phyloP scores from a whole-genome alignment of 345 rosid species.

The Bruguiera gymnorhiza region DNA sequence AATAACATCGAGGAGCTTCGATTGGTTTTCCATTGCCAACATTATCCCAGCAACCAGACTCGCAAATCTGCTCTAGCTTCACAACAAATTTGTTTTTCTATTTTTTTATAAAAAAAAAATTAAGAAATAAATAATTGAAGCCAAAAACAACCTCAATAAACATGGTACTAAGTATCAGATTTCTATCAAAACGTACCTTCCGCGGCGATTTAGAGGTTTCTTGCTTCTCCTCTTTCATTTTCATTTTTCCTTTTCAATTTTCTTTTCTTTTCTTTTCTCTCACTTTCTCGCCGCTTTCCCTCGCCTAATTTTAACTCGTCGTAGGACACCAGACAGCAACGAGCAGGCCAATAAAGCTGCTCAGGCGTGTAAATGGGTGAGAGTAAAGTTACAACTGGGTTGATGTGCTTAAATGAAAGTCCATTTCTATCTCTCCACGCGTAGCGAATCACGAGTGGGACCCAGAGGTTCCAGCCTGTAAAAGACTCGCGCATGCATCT shows the following conservation, averaged over 20 bases:
- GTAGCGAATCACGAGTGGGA: background rate
- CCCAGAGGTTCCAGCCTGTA: background rate
- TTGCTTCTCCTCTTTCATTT: slow-evolving; percentile 8
- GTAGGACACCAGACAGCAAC: too few species aligned
- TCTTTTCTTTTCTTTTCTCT: background rate
- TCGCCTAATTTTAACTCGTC: background rate
- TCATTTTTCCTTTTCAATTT: background rate
- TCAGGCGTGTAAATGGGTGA: too few species aligned
- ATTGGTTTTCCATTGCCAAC: too few species aligned
- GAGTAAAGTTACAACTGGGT: too few species aligned
- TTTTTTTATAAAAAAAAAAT: too few species aligned
- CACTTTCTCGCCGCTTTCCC: background rate
- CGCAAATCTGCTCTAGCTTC: too few species aligned
- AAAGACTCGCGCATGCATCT: background rate
- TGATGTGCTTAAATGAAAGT: too few species aligned
- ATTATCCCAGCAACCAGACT: too few species aligned
- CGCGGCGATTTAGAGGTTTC: slow-evolving; percentile 20
- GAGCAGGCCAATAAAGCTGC: too few species aligned
- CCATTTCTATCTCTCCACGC: background rate
- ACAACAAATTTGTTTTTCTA: background rate
- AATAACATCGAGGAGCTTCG: too few species aligned
- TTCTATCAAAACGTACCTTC: slow-evolving; percentile 14
- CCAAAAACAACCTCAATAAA: too few species aligned
- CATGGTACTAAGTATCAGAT: background rate
- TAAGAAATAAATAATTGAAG: background rate